phyloP scores from a whole-genome alignment of 371 early-diverging fungal species.

The Globomyces sp. region DNA sequence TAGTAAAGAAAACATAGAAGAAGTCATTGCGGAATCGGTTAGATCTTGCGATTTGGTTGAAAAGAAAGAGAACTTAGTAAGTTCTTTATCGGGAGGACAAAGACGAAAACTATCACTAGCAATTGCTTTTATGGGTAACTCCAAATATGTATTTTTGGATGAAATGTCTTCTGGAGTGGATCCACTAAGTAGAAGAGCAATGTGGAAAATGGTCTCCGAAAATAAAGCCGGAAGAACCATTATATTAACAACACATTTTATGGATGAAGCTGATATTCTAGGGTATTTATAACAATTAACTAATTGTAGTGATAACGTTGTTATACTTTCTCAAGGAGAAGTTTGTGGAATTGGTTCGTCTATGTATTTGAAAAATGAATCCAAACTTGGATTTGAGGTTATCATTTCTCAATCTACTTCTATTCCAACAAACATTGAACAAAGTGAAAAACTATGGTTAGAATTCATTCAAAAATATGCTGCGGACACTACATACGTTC shows the following conservation, averaged over 20 bases:
- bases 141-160: conserved; percentile 10
- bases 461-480: no score
- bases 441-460: no score
- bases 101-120: neutral
- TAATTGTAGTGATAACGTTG: no score
- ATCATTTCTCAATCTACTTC: no score
- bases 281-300: no score
- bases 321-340: no score
- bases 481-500: no score
- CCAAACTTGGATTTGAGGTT: no score
- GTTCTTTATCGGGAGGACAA: conserved; percentile 18
- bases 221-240: neutral
- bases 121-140: neutral
- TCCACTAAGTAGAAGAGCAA: conserved; percentile 51
- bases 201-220: conserved; percentile 55
- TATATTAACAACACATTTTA: neutral
- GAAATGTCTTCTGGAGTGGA: conserved; percentile 48
- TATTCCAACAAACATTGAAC: no score
- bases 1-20: neutral
- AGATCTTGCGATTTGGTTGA: neutral
- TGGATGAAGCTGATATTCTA: conserved; percentile 6
- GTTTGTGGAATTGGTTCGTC: no score
- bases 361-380: no score
- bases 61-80: neutral
- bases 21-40: neutral